Percentiles rank a stretch among this genome's conserved stretches.
Conservation (phyloP, 805 yeast species). For the Huiozyma sinensis region DNA sequence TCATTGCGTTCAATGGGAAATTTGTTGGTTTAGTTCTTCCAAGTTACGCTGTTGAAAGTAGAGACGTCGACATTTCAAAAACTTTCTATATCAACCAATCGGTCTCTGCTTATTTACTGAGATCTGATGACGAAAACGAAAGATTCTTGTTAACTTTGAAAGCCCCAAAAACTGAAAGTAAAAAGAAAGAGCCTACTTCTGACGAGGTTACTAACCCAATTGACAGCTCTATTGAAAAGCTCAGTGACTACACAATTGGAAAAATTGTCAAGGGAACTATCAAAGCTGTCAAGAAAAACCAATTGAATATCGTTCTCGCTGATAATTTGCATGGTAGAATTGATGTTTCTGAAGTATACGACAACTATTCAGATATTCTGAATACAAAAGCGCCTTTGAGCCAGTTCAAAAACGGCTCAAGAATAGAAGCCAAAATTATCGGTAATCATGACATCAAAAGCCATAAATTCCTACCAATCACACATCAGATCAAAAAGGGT, state of each 20-base stretch:
- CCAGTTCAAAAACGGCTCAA: slow-evolving; percentile 47
- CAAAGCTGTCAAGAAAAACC: slow-evolving; percentile 56
- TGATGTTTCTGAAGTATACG: slow-evolving; percentile 63
- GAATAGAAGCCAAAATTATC: slow-evolving; percentile 51
- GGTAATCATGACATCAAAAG: slow-evolving; percentile 68
- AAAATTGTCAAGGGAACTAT: slow-evolving; percentile 48
- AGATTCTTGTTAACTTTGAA: slow-evolving; percentile 61
- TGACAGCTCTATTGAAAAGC: slow-evolving; percentile 38
- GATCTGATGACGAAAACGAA: slow-evolving; percentile 55
- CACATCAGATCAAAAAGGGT: slow-evolving; percentile 46
- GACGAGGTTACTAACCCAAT: slow-evolving; percentile 43
- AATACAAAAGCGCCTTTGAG: slow-evolving; percentile 50
- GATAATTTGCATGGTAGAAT: slow-evolving; percentile 72
- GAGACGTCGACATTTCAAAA: slow-evolving; percentile 41
- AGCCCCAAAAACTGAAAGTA: slow-evolving; percentile 20
- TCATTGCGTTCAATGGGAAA: slow-evolving; percentile 69
- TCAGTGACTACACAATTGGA: slow-evolving; percentile 51
- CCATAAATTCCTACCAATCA: slow-evolving; percentile 55
- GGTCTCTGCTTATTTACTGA: slow-evolving; percentile 53
- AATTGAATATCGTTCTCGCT: slow-evolving; percentile 64
- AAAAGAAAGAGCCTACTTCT: slow-evolving; percentile 7
- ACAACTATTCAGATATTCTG: slow-evolving; percentile 40
- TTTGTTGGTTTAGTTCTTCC: slow-evolving; percentile 78
- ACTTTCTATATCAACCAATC: slow-evolving; percentile 59
- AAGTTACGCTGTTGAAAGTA: slow-evolving; percentile 50